phyloP scores from a whole-genome alignment of 352 stramenopile species.

The Globisporangium polare region DNA sequence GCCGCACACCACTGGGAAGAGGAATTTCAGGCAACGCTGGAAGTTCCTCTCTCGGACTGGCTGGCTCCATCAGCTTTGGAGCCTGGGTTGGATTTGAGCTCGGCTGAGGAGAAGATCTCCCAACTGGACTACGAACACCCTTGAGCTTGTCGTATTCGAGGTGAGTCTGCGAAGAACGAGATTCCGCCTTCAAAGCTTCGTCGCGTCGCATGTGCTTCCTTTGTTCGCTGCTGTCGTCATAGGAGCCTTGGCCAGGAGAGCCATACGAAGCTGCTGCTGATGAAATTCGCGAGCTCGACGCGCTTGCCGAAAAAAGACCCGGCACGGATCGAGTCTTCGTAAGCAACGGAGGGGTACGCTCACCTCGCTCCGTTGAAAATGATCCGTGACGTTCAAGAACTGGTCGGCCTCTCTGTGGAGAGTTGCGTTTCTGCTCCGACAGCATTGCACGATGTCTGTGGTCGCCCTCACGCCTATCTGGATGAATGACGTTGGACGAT shows the following conservation, averaged over 20 bases:
- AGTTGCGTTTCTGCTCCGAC: conserved; percentile 17
- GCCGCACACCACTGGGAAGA: conserved; percentile 21
- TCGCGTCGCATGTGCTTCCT: conserved; percentile 5
- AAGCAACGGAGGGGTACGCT: conserved; percentile 8
- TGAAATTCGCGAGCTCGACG: conserved; percentile 3
- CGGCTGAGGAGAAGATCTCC: conserved; percentile 7
- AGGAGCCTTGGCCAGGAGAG: conserved; percentile 13
- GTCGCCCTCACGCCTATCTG: conserved; percentile 17
- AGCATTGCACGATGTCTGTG: conserved; percentile 16
- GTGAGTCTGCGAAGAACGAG: not conserved
- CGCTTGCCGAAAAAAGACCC: conserved; percentile 1
- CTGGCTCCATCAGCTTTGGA: not conserved
- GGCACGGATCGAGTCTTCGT: conserved; percentile 11
- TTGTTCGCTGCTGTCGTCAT: conserved; percentile 6
- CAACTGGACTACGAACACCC: not conserved
- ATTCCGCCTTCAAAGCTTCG: not conserved
- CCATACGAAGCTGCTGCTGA: not conserved
- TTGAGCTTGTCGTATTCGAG: conserved; percentile 6
- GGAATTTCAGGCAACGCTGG: conserved; percentile 68
- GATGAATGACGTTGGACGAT: conserved; percentile 6
- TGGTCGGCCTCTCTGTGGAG: conserved; percentile 18
- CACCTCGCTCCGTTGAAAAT: conserved; percentile 20
- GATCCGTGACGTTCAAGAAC: conserved; percentile 49
- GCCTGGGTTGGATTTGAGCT: not conserved
- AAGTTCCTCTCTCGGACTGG: conserved; percentile 39